These are phyloP conservation scores for Plasmodium blacklocki DNA, from an alignment of 169 alveolate genomes.

Conservation along the genomic window DNA sequence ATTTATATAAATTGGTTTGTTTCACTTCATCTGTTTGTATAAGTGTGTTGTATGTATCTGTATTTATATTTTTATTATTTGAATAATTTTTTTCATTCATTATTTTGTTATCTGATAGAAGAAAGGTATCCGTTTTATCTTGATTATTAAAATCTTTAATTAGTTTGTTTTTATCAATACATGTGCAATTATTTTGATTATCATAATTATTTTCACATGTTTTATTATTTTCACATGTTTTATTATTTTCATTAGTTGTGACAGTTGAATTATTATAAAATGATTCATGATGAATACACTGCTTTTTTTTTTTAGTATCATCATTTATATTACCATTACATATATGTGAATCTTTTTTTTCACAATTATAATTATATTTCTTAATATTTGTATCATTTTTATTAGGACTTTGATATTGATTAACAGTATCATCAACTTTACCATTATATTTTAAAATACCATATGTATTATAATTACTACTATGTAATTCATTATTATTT, in stretches of 20 bases:
- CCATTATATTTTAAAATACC: neutral
- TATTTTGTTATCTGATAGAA: neutral
- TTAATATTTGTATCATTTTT: neutral
- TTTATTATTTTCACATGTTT: no score
- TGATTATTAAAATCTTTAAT: neutral
- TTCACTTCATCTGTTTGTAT: conserved; percentile 25
- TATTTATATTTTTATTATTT: neutral
- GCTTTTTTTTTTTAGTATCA: no score
- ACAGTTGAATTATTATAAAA: no score
- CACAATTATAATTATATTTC: neutral
- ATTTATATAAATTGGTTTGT: conserved; percentile 28
- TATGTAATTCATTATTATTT: neutral
- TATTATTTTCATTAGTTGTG: no score
- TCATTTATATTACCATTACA: neutral
- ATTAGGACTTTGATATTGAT: neutral
- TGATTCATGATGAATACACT: no score
- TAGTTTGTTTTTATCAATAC: no score
- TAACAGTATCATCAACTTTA: neutral
- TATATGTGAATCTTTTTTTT: neutral
- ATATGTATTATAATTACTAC: neutral
- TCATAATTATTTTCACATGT: no score
- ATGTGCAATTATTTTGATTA: no score
- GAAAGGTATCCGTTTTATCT: neutral
- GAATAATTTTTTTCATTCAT: neutral
- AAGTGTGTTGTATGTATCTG: neutral